These are phyloP conservation scores for Croton setiger DNA, from an alignment of 441 rosid genomes.

Conservation along the genomic window DNA sequence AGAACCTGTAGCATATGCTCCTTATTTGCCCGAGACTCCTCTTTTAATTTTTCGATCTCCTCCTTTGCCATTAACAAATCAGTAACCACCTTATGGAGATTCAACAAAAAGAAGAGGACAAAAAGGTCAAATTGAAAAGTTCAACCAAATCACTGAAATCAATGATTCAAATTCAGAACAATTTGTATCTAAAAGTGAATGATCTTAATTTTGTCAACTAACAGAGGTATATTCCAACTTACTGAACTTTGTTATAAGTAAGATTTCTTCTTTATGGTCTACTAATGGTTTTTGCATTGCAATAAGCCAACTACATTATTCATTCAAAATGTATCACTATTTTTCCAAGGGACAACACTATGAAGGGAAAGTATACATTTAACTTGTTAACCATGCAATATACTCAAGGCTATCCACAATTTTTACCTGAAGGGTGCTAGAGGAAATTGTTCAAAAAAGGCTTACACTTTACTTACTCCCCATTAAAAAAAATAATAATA, in stretches of 20 bases:
- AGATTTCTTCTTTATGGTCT: not conserved
- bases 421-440: not conserved
- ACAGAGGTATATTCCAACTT: too few relatives aligned
- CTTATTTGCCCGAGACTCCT: slow-evolving; percentile 75
- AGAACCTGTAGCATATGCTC: slow-evolving; percentile 96
- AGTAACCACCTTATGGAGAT: slow-evolving; percentile 41
- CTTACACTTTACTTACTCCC: not conserved
- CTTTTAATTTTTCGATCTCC: slow-evolving; percentile 71
- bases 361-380: not conserved
- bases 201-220: not conserved
- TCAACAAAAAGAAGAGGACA: slow-evolving; percentile 16
- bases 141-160: not conserved
- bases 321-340: not conserved
- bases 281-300: not conserved
- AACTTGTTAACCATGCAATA: not conserved
- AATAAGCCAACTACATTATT: not conserved
- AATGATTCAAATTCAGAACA: not conserved
- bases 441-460: not conserved
- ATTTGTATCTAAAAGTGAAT: not conserved
- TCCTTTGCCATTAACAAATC: slow-evolving; percentile 61
- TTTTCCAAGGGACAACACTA: not conserved
- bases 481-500: too few relatives aligned
- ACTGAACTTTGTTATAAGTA: not conserved
- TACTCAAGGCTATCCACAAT: not conserved
- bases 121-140: not conserved